phyloP scores from a whole-genome alignment of 2,329 filamentous ascomycete species.

The Blumeria hordei region DNA sequence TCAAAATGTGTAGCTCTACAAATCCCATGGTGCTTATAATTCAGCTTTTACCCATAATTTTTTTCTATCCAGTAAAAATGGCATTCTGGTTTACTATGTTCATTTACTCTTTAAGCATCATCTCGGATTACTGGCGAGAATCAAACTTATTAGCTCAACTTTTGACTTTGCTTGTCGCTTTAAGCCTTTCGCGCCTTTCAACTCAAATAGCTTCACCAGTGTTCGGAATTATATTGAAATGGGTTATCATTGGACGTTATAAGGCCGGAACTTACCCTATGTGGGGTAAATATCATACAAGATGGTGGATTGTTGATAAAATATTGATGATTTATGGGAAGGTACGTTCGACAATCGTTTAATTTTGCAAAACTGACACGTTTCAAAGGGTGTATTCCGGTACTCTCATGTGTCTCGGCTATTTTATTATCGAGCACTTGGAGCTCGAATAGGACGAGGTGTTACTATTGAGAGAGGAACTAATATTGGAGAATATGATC shows the following conservation, averaged over 20 bases:
- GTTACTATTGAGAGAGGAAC: slow-evolving; percentile 22
- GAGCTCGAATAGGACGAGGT: slow-evolving; percentile 26
- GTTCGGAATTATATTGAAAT: slow-evolving; percentile 26
- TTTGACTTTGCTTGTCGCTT: slow-evolving; percentile 22
- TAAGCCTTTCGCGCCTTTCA: slow-evolving; percentile 19
- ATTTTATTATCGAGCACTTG: slow-evolving; percentile 26
- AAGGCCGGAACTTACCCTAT: slow-evolving; percentile 30
- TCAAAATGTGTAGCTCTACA: slow-evolving; percentile 23
- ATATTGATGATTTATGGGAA: slow-evolving; percentile 23
- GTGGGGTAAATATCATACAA: slow-evolving; percentile 32
- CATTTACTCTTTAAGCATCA: slow-evolving; percentile 21
- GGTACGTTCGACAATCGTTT: slow-evolving; percentile 4
- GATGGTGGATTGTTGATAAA: slow-evolving; percentile 34
- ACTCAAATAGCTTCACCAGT: slow-evolving; percentile 20
- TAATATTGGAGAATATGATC: slow-evolving; percentile 28
- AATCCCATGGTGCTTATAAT: slow-evolving; percentile 23
- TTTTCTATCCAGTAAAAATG: slow-evolving; percentile 26
- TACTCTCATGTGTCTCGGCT: slow-evolving; percentile 18
- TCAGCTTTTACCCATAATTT: slow-evolving; percentile 24
- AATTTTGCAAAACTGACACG: not conserved
- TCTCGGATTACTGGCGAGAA: slow-evolving; percentile 19
- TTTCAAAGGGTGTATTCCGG: slow-evolving; percentile 19
- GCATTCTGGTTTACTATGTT: slow-evolving; percentile 28
- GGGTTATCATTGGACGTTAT: slow-evolving; percentile 28
- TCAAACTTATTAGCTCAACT: slow-evolving; percentile 21